These are phyloP conservation scores for Neoascochyta sp. DNA, from an alignment of 2,329 filamentous ascomycete genomes.

Conservation along the genomic window DNA sequence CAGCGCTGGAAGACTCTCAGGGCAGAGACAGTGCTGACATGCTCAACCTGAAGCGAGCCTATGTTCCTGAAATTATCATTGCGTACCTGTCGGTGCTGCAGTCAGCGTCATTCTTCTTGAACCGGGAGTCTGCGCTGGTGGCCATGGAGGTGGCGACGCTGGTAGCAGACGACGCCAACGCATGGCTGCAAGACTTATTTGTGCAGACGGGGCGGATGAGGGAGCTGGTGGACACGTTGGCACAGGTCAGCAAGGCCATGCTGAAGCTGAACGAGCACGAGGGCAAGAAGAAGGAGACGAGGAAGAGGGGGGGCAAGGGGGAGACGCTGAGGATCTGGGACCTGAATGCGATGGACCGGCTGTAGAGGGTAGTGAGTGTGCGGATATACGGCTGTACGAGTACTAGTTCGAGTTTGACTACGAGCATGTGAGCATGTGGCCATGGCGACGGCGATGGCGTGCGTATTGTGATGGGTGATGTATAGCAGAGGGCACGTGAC, in stretches of 20 bases:
- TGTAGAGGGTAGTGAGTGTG: constrained; percentile 5
- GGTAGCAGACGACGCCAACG: constrained; percentile 53
- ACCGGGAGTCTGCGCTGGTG: constrained; percentile 72
- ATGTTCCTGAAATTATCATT: constrained; percentile 81
- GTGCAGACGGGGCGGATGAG: constrained; percentile 42
- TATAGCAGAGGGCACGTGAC: too few species aligned
- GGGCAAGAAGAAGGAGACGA: constrained; percentile 38
- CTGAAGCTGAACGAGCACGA: constrained; percentile 46
- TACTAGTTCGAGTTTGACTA: too few species aligned
- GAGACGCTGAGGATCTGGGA: constrained; percentile 47
- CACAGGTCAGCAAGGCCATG: constrained; percentile 71
- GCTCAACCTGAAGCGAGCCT: constrained; percentile 64
- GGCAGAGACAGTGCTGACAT: constrained; percentile 52
- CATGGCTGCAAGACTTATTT: constrained; percentile 39
- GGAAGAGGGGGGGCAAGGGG: constrained; percentile 42
- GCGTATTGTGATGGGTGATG: too few species aligned
- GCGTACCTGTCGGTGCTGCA: constrained; percentile 80
- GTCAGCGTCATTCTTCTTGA: constrained; percentile 69
- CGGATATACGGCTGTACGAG: too few species aligned
- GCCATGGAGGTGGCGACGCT: constrained; percentile 80
- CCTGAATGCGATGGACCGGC: constrained; percentile 20
- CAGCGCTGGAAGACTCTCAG: constrained; percentile 11
- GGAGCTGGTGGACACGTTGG: constrained; percentile 58
- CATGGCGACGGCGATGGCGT: too few species aligned
- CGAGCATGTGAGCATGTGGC: too few species aligned